A percentile compares a stretch with the other conserved stretches of the same genome.
Conservation (phyloP, 768 basidiomycete species). For the Pulveroboletus sp. region DNA sequence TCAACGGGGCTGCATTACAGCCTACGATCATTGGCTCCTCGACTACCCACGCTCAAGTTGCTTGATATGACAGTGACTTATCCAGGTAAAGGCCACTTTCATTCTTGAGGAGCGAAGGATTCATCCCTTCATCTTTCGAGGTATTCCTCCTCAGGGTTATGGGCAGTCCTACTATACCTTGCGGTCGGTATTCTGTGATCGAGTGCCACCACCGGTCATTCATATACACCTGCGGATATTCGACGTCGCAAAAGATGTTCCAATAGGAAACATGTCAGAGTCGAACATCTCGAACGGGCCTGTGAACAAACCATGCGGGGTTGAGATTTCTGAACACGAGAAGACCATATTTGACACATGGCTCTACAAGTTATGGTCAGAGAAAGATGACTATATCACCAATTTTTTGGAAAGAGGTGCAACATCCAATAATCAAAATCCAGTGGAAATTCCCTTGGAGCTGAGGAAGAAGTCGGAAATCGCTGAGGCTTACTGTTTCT, state of each 20-base stretch:
- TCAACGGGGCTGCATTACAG: slow-evolving; percentile 89
- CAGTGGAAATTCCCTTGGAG: slow-evolving; percentile 56
- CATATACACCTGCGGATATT: slow-evolving; percentile 86
- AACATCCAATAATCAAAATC: slow-evolving; percentile 34
- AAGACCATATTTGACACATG: slow-evolving; percentile 73
- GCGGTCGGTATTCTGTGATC: slow-evolving; percentile 79
- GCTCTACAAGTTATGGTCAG: slow-evolving; percentile 76
- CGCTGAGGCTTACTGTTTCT: slow-evolving; percentile 67
- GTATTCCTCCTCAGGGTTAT: slow-evolving; percentile 73
- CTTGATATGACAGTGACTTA: slow-evolving; percentile 93
- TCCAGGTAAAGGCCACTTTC: slow-evolving; percentile 51
- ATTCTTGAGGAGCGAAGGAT: not conserved
- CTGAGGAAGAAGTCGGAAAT: slow-evolving; percentile 53
- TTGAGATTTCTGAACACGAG: slow-evolving; percentile 55
- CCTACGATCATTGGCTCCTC: slow-evolving; percentile 73
- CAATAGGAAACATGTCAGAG: slow-evolving; percentile 58
- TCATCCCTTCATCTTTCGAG: slow-evolving; percentile 34
- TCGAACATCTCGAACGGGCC: slow-evolving; percentile 30
- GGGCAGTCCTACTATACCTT: slow-evolving; percentile 90
- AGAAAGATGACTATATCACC: slow-evolving; percentile 81
- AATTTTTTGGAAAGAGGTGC: slow-evolving; percentile 52
- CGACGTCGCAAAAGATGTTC: slow-evolving; percentile 60
- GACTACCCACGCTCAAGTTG: slow-evolving; percentile 71
- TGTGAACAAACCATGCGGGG: slow-evolving; percentile 33
- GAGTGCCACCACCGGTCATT: slow-evolving; percentile 77